Percentiles rank a stretch among this genome's conserved stretches.
These are phyloP conservation scores for Candida nanaspora DNA, from an alignment of 805 yeast species.

Conservation along the genomic window DNA sequence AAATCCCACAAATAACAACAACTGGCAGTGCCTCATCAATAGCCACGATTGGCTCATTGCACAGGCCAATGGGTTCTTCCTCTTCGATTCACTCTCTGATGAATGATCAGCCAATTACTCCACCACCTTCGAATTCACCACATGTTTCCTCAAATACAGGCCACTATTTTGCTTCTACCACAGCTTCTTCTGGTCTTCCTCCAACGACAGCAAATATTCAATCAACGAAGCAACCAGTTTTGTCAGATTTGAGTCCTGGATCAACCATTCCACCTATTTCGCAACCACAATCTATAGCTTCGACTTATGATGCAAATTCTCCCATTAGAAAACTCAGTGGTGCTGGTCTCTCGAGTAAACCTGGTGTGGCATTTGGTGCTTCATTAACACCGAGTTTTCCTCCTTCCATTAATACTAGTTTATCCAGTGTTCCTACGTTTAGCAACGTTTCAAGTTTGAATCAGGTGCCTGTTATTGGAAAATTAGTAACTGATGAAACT, in stretches of 20 bases:
- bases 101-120: background rate
- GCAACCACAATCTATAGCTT: background rate
- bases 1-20: background rate
- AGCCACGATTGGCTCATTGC: background rate
- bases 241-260: background rate
- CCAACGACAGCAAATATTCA: background rate
- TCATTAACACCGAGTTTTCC: background rate
- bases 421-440: background rate
- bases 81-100: conserved; percentile 1
- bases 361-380: background rate
- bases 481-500: background rate
- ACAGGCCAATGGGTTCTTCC: background rate
- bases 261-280: background rate
- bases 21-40: background rate
- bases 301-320: background rate
- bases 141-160: background rate
- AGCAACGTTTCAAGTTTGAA: too few species aligned
- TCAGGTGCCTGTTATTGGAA: background rate
- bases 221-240: background rate
- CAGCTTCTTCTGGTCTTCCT: background rate
- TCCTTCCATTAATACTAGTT: background rate
- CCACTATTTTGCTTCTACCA: background rate
- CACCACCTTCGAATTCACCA: background rate
- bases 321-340: background rate
- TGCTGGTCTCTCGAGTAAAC: background rate